A percentile compares a stretch with the other conserved stretches of the same genome.
These are phyloP conservation scores for Avena atlantica DNA, from an alignment of 176 grass and related monocot species.

Conservation along the genomic window DNA sequence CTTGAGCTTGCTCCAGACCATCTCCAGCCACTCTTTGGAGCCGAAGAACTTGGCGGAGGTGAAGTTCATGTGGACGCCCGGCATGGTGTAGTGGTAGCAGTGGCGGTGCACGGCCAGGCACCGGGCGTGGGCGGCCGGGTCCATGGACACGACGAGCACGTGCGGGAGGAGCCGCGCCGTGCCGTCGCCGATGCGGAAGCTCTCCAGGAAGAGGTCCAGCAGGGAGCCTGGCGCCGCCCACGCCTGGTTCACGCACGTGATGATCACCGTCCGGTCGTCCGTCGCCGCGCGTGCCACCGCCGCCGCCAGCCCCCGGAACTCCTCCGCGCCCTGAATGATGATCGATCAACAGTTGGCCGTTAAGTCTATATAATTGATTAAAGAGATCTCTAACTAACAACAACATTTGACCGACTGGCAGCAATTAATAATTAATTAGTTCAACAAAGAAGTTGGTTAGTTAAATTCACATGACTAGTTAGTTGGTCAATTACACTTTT, in stretches of 20 bases:
- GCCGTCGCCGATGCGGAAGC: slow-evolving; percentile 71
- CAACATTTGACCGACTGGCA: neutral
- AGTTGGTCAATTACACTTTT: neutral
- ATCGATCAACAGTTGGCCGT: no score
- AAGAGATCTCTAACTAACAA: neutral
- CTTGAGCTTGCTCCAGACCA: slow-evolving; percentile 78
- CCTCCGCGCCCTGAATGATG: neutral
- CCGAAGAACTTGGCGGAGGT: slow-evolving; percentile 63
- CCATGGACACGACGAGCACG: slow-evolving; percentile 76
- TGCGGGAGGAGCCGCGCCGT: slow-evolving; percentile 58
- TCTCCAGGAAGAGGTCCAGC: slow-evolving; percentile 81
- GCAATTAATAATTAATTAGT: neutral
- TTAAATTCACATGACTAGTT: neutral
- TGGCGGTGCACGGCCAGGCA: slow-evolving; percentile 58
- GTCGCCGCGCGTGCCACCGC: slow-evolving; percentile 47
- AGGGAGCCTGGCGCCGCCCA: slow-evolving; percentile 63
- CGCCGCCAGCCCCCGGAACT: slow-evolving; percentile 43
- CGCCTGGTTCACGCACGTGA: slow-evolving; percentile 72
- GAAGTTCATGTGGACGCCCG: slow-evolving; percentile 60
- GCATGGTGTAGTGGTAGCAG: slow-evolving; percentile 62
- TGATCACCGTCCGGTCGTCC: slow-evolving; percentile 73
- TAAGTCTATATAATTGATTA: neutral
- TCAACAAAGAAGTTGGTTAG: neutral
- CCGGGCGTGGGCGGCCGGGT: slow-evolving; percentile 52
- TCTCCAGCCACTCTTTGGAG: slow-evolving; percentile 67